Base-by-base conservation (phyloP, 768 basidiomycete genomes). In the Pisolithus microcarpus region DNA sequence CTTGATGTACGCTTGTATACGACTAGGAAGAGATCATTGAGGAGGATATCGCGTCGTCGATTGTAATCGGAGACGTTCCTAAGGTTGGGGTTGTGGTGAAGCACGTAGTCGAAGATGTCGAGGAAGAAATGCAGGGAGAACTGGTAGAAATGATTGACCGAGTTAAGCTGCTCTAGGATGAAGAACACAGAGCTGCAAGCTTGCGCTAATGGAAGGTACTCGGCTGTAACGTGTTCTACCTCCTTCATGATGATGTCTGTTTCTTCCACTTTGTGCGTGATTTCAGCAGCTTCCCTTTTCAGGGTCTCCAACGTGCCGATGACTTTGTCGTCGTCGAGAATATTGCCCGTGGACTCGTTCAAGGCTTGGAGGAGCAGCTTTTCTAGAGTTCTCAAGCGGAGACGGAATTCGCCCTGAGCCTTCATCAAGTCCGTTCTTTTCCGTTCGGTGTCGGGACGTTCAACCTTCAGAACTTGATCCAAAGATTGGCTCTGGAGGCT, bases 71-170 rank as follows among this genome's bases (percentile, higher is more conserved):
- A 75, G 51, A 94, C 76, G 52, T 79, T 80, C 66, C 78, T 84
- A 55, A 98, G 78, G 65, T 92, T 87, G 10, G 94, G 93, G 63
- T 98, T 97, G 59, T 88, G 85, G 57, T 87, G 86, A 7, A 98
- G 79, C 52, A 95, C 83, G 59, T 87, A 91, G 70, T 98, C 91
- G 70, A 99, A 99, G 62, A 97, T 95, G 65, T 96, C 95, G 52
- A 98, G 79, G 87, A 99, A 99, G 78, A 95, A 97, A 26, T 77
- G 85, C 43, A 99, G 78, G 2, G 96, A 98, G 76, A 99, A 99
- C 67, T 97, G 91, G 64, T 99, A 99, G 74, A 98, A 98, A 70
- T 96, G 95, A 63, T 95, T 91, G 72, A 97, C 81, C 48, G 87
- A 77, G 64, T 91, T 87, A 46, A 98, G 78, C 61, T 97, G 93